Base-by-base conservation (phyloP, 345 rosid species). In the Ailanthus altissimus region DNA sequence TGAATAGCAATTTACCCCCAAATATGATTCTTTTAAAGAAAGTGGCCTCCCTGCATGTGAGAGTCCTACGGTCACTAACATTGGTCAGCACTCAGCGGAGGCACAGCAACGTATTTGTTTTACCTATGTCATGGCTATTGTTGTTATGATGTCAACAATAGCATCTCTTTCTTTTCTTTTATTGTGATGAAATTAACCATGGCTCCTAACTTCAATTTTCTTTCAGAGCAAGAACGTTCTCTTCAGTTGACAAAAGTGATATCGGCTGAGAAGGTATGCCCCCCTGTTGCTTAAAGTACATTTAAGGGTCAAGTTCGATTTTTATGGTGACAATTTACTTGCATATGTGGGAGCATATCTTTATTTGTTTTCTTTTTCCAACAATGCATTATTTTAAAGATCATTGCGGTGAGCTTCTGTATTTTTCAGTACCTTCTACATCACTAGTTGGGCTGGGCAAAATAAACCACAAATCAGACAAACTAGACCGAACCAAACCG, bases 231-330 rank as follows among this genome's bases (percentile, higher is more conserved):
- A 67, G 85, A 75, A 45, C 72, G 12, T 36, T 56, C 81, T 42
- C 68, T 47, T 21, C 70, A 75, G 51, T 75, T 84, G 81, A 78
- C 72, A 47, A 78, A 78, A 65, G 74, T 16, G 47, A 43, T 71
- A 49, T 74, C 84, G 12, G 64, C 75, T 40, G 84, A 76, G 71
- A 81, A 78, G 88, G 91, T 86, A 84, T 63, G 70, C 42, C 47
- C 59, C 26, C 54, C 26, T 65, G 13, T 66, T 50, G 28, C 75
- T 62, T 15, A 16, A 16, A 20, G 1, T 67, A 23, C 26, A 62
- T 78, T 14, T 23, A 16, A 40, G 40, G 9, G 5, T 36, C 51
- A 10, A 14, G 32, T 32, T 0, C 26, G 21, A 21, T 65, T 28
- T 58, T 69, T n/a, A 38, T 21, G 56, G 38, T 61, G 61, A 8